Evolutionary conservation across 108 stramenopile genomes (phyloP).

Genomic region (Skeletonema potamos): DNA sequence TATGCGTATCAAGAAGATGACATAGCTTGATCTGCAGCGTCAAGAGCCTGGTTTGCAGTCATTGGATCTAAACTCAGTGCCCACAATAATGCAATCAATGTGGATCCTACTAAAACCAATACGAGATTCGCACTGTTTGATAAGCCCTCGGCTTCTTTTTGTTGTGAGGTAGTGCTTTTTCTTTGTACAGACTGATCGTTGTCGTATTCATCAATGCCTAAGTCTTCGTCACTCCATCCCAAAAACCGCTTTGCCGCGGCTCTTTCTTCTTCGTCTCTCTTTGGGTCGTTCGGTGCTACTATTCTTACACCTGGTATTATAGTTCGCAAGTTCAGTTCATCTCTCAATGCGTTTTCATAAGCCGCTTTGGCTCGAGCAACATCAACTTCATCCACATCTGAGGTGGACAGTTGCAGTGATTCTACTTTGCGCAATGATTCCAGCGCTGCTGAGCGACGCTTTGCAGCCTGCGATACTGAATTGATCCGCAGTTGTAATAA

Average conservation of each 20-base stretch:
- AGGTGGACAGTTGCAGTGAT: slow-evolving; percentile 48
- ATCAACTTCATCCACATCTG: slow-evolving; percentile 11
- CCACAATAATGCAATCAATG: slow-evolving; percentile 27
- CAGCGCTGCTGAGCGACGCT: slow-evolving; percentile 51
- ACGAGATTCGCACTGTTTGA: slow-evolving; percentile 14
- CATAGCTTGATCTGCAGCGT: neutral
- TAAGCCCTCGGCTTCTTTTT: slow-evolving; percentile 1
- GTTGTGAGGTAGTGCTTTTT: neutral
- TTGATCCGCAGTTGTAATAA: slow-evolving; percentile 53
- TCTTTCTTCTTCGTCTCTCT: slow-evolving; percentile 41
- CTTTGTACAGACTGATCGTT: neutral
- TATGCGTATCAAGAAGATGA: neutral
- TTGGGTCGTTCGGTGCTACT: slow-evolving; percentile 61
- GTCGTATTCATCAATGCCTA: slow-evolving; percentile 18
- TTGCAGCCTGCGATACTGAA: slow-evolving; percentile 56
- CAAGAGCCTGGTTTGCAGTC: neutral
- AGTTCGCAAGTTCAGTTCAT: slow-evolving; percentile 60
- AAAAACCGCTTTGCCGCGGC: slow-evolving; percentile 52
- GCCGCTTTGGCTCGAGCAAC: slow-evolving; percentile 28
- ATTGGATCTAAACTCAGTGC: slow-evolving; percentile 41
- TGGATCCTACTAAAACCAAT: slow-evolving; percentile 27
- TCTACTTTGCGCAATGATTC: slow-evolving; percentile 47
- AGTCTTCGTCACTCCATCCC: slow-evolving; percentile 28
- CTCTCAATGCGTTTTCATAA: slow-evolving; percentile 55
- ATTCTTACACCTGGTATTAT: slow-evolving; percentile 68